Evolutionary conservation across 306 rosid genomes (phyloP).

Genomic region (Cicer yamashitae): DNA sequence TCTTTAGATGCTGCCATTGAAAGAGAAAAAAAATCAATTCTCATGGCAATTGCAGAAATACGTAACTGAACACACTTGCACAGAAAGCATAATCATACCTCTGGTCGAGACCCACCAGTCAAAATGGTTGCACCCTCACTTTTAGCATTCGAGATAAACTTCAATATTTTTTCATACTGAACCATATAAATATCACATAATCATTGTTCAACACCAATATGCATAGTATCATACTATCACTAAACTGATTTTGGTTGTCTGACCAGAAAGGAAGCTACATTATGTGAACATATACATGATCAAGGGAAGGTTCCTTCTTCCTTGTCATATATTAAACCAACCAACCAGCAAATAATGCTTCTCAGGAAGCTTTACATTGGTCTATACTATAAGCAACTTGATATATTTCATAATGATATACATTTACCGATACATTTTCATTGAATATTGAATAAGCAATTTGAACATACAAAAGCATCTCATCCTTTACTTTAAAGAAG

Average conservation of each 20-base stretch:
- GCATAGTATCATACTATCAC: slow-evolving; percentile 4
- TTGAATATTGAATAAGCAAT: slow-evolving; percentile 31
- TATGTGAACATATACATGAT: slow-evolving; percentile 22
- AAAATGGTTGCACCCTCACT: slow-evolving; percentile 90
- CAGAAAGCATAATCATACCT: slow-evolving; percentile 62
- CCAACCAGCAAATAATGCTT: slow-evolving; percentile 22
- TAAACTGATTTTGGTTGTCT: slow-evolving; percentile 10
- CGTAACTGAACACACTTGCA: slow-evolving; percentile 14
- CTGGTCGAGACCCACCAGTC: slow-evolving; percentile 90
- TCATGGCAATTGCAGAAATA: slow-evolving; percentile 28
- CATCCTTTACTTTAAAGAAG: slow-evolving; percentile 4
- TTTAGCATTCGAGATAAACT: slow-evolving; percentile 81
- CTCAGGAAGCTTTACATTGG: slow-evolving; percentile 3
- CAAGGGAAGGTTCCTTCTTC: slow-evolving; percentile 22
- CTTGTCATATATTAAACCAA: background rate
- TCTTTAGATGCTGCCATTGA: slow-evolving; percentile 80
- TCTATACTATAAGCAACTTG: background rate
- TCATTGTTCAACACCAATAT: slow-evolving; percentile 28
- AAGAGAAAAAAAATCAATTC: slow-evolving; percentile 16
- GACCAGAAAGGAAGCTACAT: slow-evolving; percentile 33
- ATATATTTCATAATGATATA: slow-evolving; percentile 7
- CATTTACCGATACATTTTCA: slow-evolving; percentile 19
- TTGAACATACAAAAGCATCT: slow-evolving; percentile 31
- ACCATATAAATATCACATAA: slow-evolving; percentile 41
- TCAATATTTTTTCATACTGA: slow-evolving; percentile 88